Evolutionary conservation across 2,329 filamentous ascomycete species (phyloP), one percentile per base, ranked within the genome.

Genomic region (Aspergillus calidoustus): DNA sequence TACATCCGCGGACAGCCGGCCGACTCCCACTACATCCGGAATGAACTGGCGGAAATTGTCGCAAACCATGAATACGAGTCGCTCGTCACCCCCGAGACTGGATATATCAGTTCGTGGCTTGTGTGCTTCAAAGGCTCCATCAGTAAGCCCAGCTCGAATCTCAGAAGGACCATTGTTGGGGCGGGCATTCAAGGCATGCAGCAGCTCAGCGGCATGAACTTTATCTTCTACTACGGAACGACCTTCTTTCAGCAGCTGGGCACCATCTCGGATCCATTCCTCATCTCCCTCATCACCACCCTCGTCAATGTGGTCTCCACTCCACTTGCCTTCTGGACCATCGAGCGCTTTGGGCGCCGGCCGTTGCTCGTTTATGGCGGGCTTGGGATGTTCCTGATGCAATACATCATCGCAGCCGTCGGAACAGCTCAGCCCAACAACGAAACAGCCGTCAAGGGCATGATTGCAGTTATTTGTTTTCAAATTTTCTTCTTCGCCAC

Each of bases 401-500:
- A 96, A 79, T 95, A 95, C 84, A 82, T 96, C 74, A 91, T 95
- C 60, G 93, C 87, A 72, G 92, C 94, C 70, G 76, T 91, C 47
- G 89, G 89, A 77, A 85, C 89, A 58, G 86, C 85, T 2, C 77
- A 85, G 55, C 87, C 86, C 47, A 80, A 66, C 25, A 77, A 79
- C 69, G 60, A 67, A 46, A 56, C 68, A 2, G 78, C 82, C 7
- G 79, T 83, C 68, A 80, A 77, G 60, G 87, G 90, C 54, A 88
- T 93, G 84, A 92, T 96, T 67, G 87, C 91, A 64, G 94, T 96
- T 81, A 95, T 95, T 74, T 90, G 89, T 81, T 89, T 96, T 82
- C 94, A 93, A 85, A 93, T 96, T 83, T 93, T 92, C 85, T 94
- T 90, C 84, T 96, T 96, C 76, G 92, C 92, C 63, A 88, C 86